Percentiles rank a stretch among this genome's conserved stretches.
Conservation (phyloP, 352 stramenopile genomes). For the Lagenidium sp. region DNA sequence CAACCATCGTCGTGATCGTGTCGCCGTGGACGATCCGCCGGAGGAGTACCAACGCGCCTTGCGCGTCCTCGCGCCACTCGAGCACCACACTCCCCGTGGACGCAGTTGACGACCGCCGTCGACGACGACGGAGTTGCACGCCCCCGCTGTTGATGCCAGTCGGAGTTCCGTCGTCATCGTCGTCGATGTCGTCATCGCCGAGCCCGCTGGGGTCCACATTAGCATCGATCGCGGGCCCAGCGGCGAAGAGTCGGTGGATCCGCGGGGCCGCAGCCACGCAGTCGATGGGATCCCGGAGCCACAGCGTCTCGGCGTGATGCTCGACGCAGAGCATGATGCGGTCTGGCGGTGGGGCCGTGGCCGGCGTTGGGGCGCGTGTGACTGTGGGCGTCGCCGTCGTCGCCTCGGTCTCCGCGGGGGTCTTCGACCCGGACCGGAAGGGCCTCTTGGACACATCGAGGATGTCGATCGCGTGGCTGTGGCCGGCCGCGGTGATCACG, state of each 20-base stretch:
- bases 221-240: conserved; percentile 1
- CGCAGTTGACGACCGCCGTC: no score
- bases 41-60: conserved; percentile 8
- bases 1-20: conserved; percentile 19
- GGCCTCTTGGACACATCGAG: conserved; percentile 36
- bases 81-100: conserved; percentile 22
- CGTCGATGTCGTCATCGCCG: background rate
- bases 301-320: conserved; percentile 21
- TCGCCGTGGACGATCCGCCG: conserved; percentile 12
- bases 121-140: no score
- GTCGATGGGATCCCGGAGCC: conserved; percentile 25
- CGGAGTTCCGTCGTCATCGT: no score
- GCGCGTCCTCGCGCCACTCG: conserved; percentile 19
- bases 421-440: conserved; percentile 4
- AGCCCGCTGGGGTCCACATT: conserved; percentile 2
- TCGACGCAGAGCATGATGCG: conserved; percentile 44
- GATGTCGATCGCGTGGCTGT: conserved; percentile 37
- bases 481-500: conserved; percentile 6
- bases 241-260: conserved; percentile 29
- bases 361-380: background rate
- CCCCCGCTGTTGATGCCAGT: no score
- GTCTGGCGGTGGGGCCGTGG: conserved; percentile 4
- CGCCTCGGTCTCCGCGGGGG: background rate
- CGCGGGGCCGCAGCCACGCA: conserved; percentile 20
- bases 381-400: background rate